Evolutionary conservation across 192 early-diverging fungal genomes (phyloP).

Genomic region (Gaertneriomyces sp.): DNA sequence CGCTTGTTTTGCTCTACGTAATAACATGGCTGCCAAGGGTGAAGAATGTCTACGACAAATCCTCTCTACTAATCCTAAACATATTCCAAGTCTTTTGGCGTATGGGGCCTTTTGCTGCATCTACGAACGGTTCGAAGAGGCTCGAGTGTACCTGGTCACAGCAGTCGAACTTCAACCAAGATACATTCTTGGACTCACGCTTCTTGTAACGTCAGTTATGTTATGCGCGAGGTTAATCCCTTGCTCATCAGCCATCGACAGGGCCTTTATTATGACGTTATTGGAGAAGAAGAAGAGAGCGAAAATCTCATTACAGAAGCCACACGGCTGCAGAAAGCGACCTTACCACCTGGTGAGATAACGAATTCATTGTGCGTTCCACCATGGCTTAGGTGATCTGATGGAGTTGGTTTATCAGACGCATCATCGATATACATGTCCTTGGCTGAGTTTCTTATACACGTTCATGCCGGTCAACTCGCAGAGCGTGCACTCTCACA

Average conservation of each 20-base stretch:
- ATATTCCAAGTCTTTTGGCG: slow-evolving; percentile 52
- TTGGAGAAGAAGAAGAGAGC: slow-evolving; percentile 49
- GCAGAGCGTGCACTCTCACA: slow-evolving; percentile 53
- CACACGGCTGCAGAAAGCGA: slow-evolving; percentile 32
- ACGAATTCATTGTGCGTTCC: not conserved
- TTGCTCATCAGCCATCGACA: slow-evolving; percentile 11
- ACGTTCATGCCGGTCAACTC: slow-evolving; percentile 45
- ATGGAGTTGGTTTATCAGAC: not conserved
- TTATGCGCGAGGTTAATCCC: not conserved
- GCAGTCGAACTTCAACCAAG: slow-evolving; percentile 50
- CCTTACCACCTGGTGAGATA: slow-evolving; percentile 21
- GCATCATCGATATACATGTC: slow-evolving; percentile 33
- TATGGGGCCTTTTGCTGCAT: slow-evolving; percentile 46
- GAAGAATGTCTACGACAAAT: slow-evolving; percentile 58
- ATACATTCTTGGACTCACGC: slow-evolving; percentile 39
- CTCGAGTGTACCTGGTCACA: slow-evolving; percentile 48
- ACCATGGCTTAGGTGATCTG: not conserved
- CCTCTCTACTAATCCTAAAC: slow-evolving; percentile 46
- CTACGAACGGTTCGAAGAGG: slow-evolving; percentile 49
- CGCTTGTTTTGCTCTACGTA: slow-evolving; percentile 52
- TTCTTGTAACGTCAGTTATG: slow-evolving; percentile 33
- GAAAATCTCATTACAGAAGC: slow-evolving; percentile 43
- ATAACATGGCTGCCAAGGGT: slow-evolving; percentile 37
- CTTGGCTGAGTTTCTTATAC: slow-evolving; percentile 52
- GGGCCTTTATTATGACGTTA: slow-evolving; percentile 53